phyloP scores from a whole-genome alignment of 495 filamentous ascomycete genomes.

The Podospora pseudoanserina region DNA sequence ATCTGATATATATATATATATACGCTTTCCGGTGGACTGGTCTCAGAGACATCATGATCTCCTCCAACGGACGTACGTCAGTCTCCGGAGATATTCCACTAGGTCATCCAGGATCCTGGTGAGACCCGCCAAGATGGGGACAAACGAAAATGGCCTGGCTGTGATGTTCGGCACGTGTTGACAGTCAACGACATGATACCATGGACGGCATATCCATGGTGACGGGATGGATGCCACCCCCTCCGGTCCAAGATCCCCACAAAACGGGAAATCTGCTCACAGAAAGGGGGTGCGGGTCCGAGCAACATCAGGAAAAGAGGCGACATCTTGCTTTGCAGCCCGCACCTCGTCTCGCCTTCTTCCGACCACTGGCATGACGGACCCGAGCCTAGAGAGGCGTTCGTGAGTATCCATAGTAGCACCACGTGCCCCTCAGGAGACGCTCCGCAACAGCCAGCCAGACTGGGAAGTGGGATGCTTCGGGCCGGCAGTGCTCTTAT shows the following conservation, averaged over 20 bases:
- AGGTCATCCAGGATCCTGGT: constrained; percentile 15
- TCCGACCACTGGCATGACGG: constrained; percentile 13
- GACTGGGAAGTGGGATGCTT: constrained; percentile 9
- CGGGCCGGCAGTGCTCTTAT: constrained; percentile 15
- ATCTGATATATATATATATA: constrained; percentile 10
- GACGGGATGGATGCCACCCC: constrained; percentile 11
- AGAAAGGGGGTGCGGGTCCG: constrained; percentile 4
- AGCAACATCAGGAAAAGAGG: neutral
- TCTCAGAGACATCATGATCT: constrained; percentile 4
- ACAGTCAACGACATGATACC: constrained; percentile 6
- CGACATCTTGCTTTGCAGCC: constrained; percentile 10
- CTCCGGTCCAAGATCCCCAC: constrained; percentile 9
- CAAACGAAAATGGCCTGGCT: neutral
- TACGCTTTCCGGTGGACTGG: constrained; percentile 2
- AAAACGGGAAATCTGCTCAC: constrained; percentile 5
- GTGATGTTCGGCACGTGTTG: constrained; percentile 17
- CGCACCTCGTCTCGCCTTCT: neutral
- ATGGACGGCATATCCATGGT: constrained; percentile 8
- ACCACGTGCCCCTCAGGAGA: constrained; percentile 14
- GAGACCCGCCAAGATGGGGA: constrained; percentile 18
- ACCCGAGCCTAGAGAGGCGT: constrained; percentile 5
- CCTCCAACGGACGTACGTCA: constrained; percentile 5
- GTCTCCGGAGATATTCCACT: constrained; percentile 7
- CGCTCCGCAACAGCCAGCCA: constrained; percentile 2
- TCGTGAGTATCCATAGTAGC: constrained; percentile 9